Evolutionary conservation across 495 filamentous ascomycete genomes (phyloP), one percentile per base, ranked within the genome.

Genomic region (Penicillium herquei): DNA sequence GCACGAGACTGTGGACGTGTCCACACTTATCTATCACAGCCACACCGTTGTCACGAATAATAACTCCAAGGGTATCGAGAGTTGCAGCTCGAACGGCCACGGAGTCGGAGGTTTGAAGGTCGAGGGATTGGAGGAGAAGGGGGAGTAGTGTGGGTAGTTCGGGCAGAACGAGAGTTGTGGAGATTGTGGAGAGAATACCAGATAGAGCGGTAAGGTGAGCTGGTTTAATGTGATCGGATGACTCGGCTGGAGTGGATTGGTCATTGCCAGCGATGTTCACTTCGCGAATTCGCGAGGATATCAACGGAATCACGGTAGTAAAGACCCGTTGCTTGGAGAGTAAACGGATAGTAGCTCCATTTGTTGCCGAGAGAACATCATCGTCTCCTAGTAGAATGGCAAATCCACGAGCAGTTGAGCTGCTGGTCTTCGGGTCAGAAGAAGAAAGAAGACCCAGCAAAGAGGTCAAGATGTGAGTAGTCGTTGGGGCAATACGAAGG

Each of bases 121-220:
- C 86, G n/a, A 91, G 75, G 45, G 75, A 81, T 63, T 89, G 87
- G 3, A 90, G 78, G 41, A 91, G 80, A n/a, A 89, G 78, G 0
- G 87, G 85, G 6, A 85, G 72, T 16, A 90, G 72, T 14, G 75
- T 76, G 16, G 74, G 75, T 9, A 90, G 74, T 58, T 85, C 79
- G 1, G 82, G 77, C 58, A 83, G 75, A 17, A 89, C 79, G 41
- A 90, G 74, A 14, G 69, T 57, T 18, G 84, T 81, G 9, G 86
- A 77, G 31, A 87, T 78, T 54, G 81, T 80, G 52, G 78, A 77
- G 39, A 90, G 77, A 37, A 90, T 78, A 3, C 84, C 83, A 0
- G 83, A 82, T 12, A 90, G 76, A 17, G 87, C 87, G 49, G 86
- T 77, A 16, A 90, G 79, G 54, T 88, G 82, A 59, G 85, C 82